phyloP scores from a whole-genome alignment of 2,329 filamentous ascomycete genomes.

The Tolypocladium pustulatum region DNA sequence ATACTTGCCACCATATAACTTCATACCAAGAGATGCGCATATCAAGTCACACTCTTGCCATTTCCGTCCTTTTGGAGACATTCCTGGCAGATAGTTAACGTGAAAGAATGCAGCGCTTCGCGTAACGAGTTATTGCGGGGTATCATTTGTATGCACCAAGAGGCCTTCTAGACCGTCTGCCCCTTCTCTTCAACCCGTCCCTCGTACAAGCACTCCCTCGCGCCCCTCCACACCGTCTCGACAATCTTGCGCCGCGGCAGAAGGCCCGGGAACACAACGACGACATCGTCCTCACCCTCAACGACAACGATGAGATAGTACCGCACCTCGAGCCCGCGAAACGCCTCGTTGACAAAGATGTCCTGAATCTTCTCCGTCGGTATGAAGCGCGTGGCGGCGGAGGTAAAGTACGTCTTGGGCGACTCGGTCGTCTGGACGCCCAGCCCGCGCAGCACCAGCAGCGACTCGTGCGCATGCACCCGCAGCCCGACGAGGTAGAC shows the following conservation, averaged over 20 bases:
- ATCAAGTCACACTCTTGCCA: background rate
- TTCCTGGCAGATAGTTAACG: background rate
- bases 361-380: conserved; percentile 88
- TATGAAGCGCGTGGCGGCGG: conserved; percentile 51
- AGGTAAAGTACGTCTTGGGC: conserved; percentile 45
- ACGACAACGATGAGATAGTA: conserved; percentile 89
- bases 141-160: conserved; percentile 1
- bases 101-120: background rate
- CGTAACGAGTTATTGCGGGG: background rate
- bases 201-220: conserved; percentile 69
- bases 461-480: conserved; percentile 60
- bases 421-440: conserved; percentile 80
- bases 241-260: conserved; percentile 65
- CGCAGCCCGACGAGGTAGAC: conserved; percentile 35
- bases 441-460: conserved; percentile 78
- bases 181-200: conserved; percentile 20
- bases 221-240: conserved; percentile 84
- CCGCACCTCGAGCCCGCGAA: conserved; percentile 79
- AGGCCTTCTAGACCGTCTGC: conserved; percentile 2
- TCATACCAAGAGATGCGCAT: background rate
- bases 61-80: background rate
- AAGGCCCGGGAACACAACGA: conserved; percentile 87
- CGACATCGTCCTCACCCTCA: conserved; percentile 74
- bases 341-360: conserved; percentile 90
- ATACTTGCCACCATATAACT: too few species aligned